These are phyloP conservation scores for Thelephora aurantiotincta DNA, from an alignment of 768 basidiomycete genomes.

Conservation along the genomic window DNA sequence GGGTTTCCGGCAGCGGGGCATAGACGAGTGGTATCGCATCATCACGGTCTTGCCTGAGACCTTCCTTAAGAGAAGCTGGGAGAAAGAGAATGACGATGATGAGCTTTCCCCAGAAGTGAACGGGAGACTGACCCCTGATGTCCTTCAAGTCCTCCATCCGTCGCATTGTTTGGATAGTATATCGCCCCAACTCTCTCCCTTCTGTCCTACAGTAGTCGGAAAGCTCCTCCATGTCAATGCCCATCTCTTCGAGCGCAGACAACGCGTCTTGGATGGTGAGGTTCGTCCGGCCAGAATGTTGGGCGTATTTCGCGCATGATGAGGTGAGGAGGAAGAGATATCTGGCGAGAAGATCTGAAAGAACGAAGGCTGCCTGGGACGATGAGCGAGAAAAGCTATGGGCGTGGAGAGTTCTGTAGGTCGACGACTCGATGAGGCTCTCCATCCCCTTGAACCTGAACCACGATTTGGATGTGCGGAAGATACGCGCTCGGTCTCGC, in stretches of 20 bases:
- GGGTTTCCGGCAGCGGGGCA: slow-evolving; percentile 15
- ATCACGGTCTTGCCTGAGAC: slow-evolving; percentile 38
- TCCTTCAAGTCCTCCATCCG: slow-evolving; percentile 63
- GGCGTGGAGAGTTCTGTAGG: slow-evolving; percentile 60
- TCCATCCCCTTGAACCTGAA: slow-evolving; percentile 24
- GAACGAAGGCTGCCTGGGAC: slow-evolving; percentile 49
- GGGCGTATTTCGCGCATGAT: slow-evolving; percentile 59
- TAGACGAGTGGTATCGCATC: slow-evolving; percentile 40
- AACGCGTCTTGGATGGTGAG: slow-evolving; percentile 47
- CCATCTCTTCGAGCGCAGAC: slow-evolving; percentile 60
- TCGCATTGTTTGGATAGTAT: slow-evolving; percentile 46
- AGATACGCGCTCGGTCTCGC: slow-evolving; percentile 41
- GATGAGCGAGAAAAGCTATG: slow-evolving; percentile 70
- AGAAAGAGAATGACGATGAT: slow-evolving; percentile 12
- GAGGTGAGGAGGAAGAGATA: slow-evolving; percentile 54
- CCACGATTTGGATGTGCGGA: slow-evolving; percentile 36
- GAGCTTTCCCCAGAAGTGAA: slow-evolving; percentile 9
- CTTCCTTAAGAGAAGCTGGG: slow-evolving; percentile 45
- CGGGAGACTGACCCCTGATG: slow-evolving; percentile 43
- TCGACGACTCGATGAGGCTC: slow-evolving; percentile 53
- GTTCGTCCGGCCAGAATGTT: slow-evolving; percentile 54
- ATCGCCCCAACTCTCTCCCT: slow-evolving; percentile 53
- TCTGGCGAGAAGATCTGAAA: slow-evolving; percentile 65
- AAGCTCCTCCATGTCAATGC: slow-evolving; percentile 57
- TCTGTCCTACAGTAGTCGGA: slow-evolving; percentile 51